These are phyloP conservation scores for Truncatella angustata DNA, from an alignment of 2,329 filamentous ascomycete species.

Conservation along the genomic window DNA sequence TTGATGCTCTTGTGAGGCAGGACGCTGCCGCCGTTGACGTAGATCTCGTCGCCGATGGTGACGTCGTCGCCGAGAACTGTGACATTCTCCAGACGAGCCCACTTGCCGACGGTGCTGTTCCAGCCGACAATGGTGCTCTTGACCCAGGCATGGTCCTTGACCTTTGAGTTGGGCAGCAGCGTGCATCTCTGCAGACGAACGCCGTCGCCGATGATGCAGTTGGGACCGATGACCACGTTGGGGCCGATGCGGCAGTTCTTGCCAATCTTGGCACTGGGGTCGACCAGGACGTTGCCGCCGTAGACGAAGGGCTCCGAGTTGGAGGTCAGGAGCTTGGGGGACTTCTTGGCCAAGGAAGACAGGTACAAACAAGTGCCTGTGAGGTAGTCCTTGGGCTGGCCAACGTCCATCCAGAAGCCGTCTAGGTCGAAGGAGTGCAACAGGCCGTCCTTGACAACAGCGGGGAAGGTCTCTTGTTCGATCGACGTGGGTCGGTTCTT, in stretches of 20 bases:
- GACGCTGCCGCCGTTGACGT: constrained; percentile 95
- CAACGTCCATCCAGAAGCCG: constrained; percentile 99
- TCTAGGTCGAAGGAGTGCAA: constrained; percentile 96
- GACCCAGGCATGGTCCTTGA: constrained; percentile 98
- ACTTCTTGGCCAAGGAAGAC: constrained; percentile 85
- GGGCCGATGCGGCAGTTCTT: constrained; percentile 98
- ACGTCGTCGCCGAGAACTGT: constrained; percentile 98
- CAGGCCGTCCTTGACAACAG: constrained; percentile 84
- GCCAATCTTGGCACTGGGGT: constrained; percentile 91
- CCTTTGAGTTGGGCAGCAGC: constrained; percentile 81
- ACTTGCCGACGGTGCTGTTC: constrained; percentile 94
- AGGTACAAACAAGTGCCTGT: constrained; percentile 96
- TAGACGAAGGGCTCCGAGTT: constrained; percentile 76
- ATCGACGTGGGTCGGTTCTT: constrained; percentile 89
- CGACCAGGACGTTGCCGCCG: constrained; percentile 93
- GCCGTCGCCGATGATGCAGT: constrained; percentile 89
- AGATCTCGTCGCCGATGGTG: constrained; percentile 95
- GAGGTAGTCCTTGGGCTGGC: constrained; percentile 97
- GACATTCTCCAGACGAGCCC: constrained; percentile 96
- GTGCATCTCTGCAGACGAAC: constrained; percentile 93
- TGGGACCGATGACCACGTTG: constrained; percentile 93
- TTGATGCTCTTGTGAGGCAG: constrained; percentile 99
- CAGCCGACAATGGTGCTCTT: constrained; percentile 98
- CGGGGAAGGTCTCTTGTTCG: constrained; percentile 97
- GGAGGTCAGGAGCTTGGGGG: constrained; percentile 78